Conservation (phyloP, 2,329 filamentous ascomycete genomes). For the Paraphoma chrysanthemicola region DNA sequence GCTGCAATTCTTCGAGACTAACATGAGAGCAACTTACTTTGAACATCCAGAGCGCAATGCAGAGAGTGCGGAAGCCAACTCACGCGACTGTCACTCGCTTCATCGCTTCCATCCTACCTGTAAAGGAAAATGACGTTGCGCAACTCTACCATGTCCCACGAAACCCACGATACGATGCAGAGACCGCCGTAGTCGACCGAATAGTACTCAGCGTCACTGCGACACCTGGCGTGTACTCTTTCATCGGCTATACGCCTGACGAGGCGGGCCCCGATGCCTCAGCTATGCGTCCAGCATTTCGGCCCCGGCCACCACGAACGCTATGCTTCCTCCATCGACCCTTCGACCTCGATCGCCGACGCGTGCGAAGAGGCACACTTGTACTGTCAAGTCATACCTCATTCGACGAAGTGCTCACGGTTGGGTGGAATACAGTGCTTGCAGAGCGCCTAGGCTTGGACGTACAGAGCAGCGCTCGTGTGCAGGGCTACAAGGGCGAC, state of each 20-base stretch:
- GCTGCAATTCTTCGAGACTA: slow-evolving; percentile 1
- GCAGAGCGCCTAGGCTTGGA: slow-evolving; percentile 42
- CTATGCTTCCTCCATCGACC: slow-evolving; percentile 44
- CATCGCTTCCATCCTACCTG: slow-evolving; percentile 37
- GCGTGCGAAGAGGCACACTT: slow-evolving; percentile 33
- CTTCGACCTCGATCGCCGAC: slow-evolving; percentile 37
- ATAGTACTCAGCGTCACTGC: slow-evolving; percentile 42
- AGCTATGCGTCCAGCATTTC: not conserved
- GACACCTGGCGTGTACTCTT: slow-evolving; percentile 37
- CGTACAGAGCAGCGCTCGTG: slow-evolving; percentile 32
- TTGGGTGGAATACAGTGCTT: slow-evolving; percentile 47
- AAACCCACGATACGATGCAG: slow-evolving; percentile 34
- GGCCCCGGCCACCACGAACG: slow-evolving; percentile 29
- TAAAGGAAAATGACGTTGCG: slow-evolving; percentile 41
- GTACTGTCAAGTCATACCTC: slow-evolving; percentile 46
- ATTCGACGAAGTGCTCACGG: slow-evolving; percentile 49
- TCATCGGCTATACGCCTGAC: slow-evolving; percentile 27
- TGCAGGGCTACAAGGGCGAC: slow-evolving; percentile 51
- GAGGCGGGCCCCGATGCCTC: slow-evolving; percentile 4
- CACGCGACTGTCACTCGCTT: slow-evolving; percentile 36
- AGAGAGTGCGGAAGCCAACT: slow-evolving; percentile 28
- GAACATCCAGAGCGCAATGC: slow-evolving; percentile 17
- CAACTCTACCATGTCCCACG: slow-evolving; percentile 44
- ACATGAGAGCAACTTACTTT: slow-evolving; percentile 6
- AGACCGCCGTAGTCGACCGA: slow-evolving; percentile 34